A percentile compares a stretch with the other conserved stretches of the same genome.
Evolutionary conservation across 352 stramenopile genomes (phyloP).

Genomic region (Pythium aphanidermatum): DNA sequence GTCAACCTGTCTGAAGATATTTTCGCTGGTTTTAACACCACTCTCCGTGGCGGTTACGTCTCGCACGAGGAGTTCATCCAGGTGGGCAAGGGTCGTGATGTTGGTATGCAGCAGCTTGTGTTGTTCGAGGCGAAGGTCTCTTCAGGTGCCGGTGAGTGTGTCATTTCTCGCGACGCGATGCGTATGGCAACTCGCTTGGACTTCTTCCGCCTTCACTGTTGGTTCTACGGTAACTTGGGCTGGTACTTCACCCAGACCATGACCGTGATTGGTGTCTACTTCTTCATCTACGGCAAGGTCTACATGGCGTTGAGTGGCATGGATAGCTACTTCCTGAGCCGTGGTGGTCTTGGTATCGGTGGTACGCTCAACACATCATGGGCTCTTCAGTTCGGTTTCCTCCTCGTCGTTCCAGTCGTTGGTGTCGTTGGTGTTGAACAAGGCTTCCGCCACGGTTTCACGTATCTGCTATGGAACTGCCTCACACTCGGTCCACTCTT

Average conservation of each 20-base stretch:
- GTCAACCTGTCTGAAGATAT: slow-evolving; percentile 88
- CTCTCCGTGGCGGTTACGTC: slow-evolving; percentile 58
- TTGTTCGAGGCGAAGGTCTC: slow-evolving; percentile 98
- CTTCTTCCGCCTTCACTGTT: slow-evolving; percentile 96
- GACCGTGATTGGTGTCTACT: slow-evolving; percentile 96
- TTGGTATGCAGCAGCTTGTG: slow-evolving; percentile 98
- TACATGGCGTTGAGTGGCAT: slow-evolving; percentile 93
- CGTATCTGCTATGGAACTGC: slow-evolving; percentile 92
- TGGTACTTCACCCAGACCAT: slow-evolving; percentile 98
- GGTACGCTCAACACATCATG: slow-evolving; percentile 95
- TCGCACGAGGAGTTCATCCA: slow-evolving; percentile 85
- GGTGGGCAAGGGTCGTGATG: slow-evolving; percentile 96
- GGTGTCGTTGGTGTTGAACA: slow-evolving; percentile 96
- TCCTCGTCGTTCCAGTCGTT: slow-evolving; percentile 96
- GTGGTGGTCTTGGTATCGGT: slow-evolving; percentile 90
- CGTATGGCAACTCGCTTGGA: slow-evolving; percentile 94
- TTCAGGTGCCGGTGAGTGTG: slow-evolving; percentile 96
- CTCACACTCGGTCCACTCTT: slow-evolving; percentile 97
- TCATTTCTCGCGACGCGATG: slow-evolving; percentile 95
- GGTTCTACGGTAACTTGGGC: slow-evolving; percentile 98
- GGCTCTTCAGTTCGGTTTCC: slow-evolving; percentile 94
- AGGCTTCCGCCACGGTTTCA: slow-evolving; percentile 92
- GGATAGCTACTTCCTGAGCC: slow-evolving; percentile 88
- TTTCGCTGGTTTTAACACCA: slow-evolving; percentile 84
- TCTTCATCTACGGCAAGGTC: slow-evolving; percentile 97